These are phyloP conservation scores for Mycosphaerella arachidis DNA, from an alignment of 2,329 filamentous ascomycete genomes.

Conservation along the genomic window DNA sequence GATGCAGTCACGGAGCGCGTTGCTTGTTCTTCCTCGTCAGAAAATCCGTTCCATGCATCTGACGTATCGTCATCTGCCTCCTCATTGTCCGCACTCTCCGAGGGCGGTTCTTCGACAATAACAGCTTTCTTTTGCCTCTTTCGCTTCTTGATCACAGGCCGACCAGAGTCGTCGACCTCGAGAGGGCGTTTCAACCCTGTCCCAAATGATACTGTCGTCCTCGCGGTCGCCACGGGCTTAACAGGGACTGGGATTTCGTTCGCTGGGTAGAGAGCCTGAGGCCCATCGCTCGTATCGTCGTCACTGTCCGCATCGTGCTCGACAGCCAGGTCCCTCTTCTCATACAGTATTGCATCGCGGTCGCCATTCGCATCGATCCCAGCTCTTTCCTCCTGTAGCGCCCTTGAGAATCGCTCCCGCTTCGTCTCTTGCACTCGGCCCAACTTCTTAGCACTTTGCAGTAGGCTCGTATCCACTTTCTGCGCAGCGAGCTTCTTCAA, in stretches of 20 bases:
- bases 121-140: conserved; percentile 48
- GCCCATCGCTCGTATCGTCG: background rate
- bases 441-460: conserved; percentile 72
- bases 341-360: conserved; percentile 51
- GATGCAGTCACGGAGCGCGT: conserved; percentile 26
- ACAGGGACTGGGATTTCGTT: background rate
- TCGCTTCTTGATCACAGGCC: conserved; percentile 76
- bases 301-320: conserved; percentile 17
- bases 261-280: background rate
- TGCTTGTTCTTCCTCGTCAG: conserved; percentile 28
- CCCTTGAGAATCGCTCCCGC: conserved; percentile 61
- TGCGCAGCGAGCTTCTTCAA: conserved; percentile 75
- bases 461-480: conserved; percentile 76
- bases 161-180: conserved; percentile 71
- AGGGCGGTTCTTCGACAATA: background rate
- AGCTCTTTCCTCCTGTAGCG: conserved; percentile 60
- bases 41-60: conserved; percentile 24
- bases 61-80: conserved; percentile 22
- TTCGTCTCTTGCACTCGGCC: conserved; percentile 70
- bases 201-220: conserved; percentile 46
- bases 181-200: conserved; percentile 83
- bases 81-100: background rate
- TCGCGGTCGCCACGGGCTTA: background rate
- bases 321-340: conserved; percentile 30
- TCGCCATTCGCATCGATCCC: conserved; percentile 55